These are phyloP conservation scores for Phellopilus nigrolimitatus DNA, from an alignment of 1,284 basidiomycete species.

Conservation along the genomic window DNA sequence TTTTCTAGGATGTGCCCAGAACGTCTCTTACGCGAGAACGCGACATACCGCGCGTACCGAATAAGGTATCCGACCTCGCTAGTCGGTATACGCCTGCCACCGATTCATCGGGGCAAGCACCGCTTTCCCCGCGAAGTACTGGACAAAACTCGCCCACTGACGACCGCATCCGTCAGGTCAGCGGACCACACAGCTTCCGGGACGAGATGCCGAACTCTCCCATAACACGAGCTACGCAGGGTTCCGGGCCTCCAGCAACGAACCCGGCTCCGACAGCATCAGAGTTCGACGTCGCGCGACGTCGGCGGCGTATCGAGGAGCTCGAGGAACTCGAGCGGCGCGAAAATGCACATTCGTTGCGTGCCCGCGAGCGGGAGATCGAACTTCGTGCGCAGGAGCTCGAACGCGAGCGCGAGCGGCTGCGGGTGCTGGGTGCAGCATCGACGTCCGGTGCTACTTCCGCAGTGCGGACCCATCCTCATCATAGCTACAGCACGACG, in stretches of 20 bases:
- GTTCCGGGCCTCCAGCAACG: background rate
- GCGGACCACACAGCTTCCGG: background rate
- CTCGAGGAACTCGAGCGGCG: conserved; percentile 45
- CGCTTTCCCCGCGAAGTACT: conserved; percentile 13
- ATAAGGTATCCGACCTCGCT: conserved; percentile 63
- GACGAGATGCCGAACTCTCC: background rate
- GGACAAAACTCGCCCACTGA: conserved; percentile 5
- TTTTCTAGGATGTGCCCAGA: conserved; percentile 40
- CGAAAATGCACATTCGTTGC: conserved; percentile 50
- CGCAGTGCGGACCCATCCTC: conserved; percentile 10
- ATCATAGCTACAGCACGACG: conserved; percentile 20
- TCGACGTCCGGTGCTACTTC: conserved; percentile 7
- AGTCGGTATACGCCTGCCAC: conserved; percentile 51
- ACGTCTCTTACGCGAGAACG: conserved; percentile 47
- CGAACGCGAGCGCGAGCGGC: conserved; percentile 44
- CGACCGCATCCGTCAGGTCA: conserved; percentile 12
- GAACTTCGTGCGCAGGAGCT: conserved; percentile 47
- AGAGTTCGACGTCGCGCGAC: conserved; percentile 32
- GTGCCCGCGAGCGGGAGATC: conserved; percentile 56
- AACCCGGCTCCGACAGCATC: conserved; percentile 8
- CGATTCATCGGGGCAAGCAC: background rate
- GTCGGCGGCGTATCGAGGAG: conserved; percentile 45
- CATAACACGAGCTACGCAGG: background rate
- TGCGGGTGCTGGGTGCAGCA: conserved; percentile 23
- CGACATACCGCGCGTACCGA: conserved; percentile 54